Base-by-base conservation (phyloP, 108 stramenopile species). In the Cyclotella choctawhatcheeana region DNA sequence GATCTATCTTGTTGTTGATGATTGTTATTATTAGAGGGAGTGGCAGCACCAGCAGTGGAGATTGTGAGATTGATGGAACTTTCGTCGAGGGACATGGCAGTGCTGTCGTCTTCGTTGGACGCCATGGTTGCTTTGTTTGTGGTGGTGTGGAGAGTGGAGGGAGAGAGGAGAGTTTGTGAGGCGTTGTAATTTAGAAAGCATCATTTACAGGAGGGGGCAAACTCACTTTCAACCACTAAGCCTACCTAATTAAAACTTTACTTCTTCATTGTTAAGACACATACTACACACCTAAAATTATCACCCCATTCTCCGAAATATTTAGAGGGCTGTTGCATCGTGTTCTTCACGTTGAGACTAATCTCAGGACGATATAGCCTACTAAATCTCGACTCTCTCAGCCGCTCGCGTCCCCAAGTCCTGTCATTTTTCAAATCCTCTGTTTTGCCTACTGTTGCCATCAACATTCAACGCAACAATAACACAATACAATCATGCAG, bases 71-170 rank as follows among this genome's bases (percentile, higher is more conserved):
- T 30, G 40, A 31, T 64, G 53, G 26, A 51, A 50, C 44, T 47
- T 50, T 77, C 76, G 58, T 73, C 71, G 52, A 76, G 76, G 25
- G 66, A 72, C 76, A 77, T 73, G 59, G 76, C 59, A 20, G 69
- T 67, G 70, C 63, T 61, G 43, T 56, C 55, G 18, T 76, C 63
- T 40, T 73, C 22, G 25, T 51, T 53, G 33, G 44, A 17, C 43
- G 31, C 27, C 47, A 48, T 47, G 31, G 30, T 37, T 25, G 27
- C 30, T 8, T 8, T 26, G 44, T 12, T 64, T 13, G 63, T 14
- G 31, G 27, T 6, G 47, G 17, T n/a, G 47, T n/a, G 47, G 18
- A n/a, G 8, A 4, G 47, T 4, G 8, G 47, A n/a, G 8, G 12
- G 47, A n/a, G 47, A 4, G 8, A n/a, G 47, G 8, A 4, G 17